Conservation (phyloP, 495 filamentous ascomycete species). For the Podospora appendiculata region DNA sequence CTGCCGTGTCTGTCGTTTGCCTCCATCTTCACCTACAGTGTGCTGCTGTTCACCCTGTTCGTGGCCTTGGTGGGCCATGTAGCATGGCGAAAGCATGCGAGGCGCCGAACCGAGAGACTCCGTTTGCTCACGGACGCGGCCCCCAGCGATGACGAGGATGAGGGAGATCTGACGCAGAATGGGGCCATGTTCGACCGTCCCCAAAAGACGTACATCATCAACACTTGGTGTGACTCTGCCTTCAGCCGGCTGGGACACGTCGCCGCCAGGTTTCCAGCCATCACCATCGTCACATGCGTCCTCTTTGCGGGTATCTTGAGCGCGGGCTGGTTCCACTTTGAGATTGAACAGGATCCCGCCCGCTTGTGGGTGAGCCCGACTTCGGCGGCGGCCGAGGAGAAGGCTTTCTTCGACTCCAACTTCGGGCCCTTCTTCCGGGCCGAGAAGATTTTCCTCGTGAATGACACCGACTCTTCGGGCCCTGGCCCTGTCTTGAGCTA, state of each 20-base stretch:
- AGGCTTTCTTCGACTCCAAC: constrained; percentile 86
- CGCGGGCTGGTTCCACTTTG: constrained; percentile 77
- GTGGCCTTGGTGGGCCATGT: constrained; percentile 63
- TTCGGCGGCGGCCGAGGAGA: constrained; percentile 85
- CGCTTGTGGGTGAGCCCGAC: constrained; percentile 92
- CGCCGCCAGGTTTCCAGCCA: constrained; percentile 73
- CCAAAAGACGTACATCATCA: constrained; percentile 67
- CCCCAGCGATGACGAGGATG: constrained; percentile 86
- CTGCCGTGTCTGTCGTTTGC: constrained; percentile 88
- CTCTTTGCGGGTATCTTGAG: constrained; percentile 68
- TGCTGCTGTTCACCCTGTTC: constrained; percentile 59
- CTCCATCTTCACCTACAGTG: constrained; percentile 76
- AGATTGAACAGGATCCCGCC: constrained; percentile 82
- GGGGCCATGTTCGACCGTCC: constrained; percentile 62
- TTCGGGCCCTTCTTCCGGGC: constrained; percentile 95
- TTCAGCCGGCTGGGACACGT: constrained; percentile 78
- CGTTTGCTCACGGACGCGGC: constrained; percentile 77
- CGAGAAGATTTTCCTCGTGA: constrained; percentile 89
- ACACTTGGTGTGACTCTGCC: constrained; percentile 65
- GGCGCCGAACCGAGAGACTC: constrained; percentile 69
- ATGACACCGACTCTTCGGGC: constrained; percentile 59
- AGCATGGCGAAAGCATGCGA: constrained; percentile 61
- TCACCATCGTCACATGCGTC: constrained; percentile 68
- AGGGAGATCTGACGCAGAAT: constrained; percentile 68
- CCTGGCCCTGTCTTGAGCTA: constrained; percentile 75